Evolutionary conservation across 345 rosid species (phyloP).

Genomic region (Eucalyptus leucophloia): DNA sequence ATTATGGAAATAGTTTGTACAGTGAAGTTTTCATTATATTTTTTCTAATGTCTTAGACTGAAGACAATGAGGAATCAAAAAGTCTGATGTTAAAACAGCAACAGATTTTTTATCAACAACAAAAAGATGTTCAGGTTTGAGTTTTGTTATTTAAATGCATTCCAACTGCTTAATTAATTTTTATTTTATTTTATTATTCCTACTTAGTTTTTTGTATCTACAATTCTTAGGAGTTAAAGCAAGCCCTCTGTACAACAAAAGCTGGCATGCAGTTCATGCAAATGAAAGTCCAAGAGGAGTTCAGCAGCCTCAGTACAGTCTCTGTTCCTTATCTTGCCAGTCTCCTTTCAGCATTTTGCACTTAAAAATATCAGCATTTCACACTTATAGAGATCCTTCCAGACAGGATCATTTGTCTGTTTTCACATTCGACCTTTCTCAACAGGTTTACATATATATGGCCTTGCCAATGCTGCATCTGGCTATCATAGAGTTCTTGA

Average conservation of each 20-base stretch:
- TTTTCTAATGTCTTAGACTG: slow-evolving; percentile 18
- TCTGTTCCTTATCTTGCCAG: background rate
- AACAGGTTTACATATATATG: slow-evolving; percentile 71
- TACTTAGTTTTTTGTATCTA: background rate
- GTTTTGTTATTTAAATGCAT: background rate
- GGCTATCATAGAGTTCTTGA: slow-evolving; percentile 90
- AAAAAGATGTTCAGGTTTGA: slow-evolving; percentile 54
- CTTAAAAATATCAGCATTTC: background rate
- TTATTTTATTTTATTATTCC: background rate
- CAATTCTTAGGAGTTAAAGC: slow-evolving; percentile 51
- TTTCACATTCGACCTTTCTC: background rate
- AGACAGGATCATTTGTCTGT: background rate
- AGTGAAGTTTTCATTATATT: background rate
- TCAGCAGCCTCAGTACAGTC: slow-evolving; percentile 58
- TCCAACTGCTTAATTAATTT: background rate
- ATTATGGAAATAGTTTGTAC: background rate
- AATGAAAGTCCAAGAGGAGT: slow-evolving; percentile 77
- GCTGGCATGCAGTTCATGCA: slow-evolving; percentile 91
- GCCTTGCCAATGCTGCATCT: slow-evolving; percentile 91
- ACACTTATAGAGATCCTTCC: background rate
- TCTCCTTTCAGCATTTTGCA: background rate
- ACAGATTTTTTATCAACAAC: slow-evolving; percentile 60
- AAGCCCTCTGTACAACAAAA: slow-evolving; percentile 50
- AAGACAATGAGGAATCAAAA: slow-evolving; percentile 53
- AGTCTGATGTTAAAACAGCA: slow-evolving; percentile 30